Base-by-base conservation (phyloP, 805 yeast genomes). In the Saccharomyces paradoxus region DNA sequence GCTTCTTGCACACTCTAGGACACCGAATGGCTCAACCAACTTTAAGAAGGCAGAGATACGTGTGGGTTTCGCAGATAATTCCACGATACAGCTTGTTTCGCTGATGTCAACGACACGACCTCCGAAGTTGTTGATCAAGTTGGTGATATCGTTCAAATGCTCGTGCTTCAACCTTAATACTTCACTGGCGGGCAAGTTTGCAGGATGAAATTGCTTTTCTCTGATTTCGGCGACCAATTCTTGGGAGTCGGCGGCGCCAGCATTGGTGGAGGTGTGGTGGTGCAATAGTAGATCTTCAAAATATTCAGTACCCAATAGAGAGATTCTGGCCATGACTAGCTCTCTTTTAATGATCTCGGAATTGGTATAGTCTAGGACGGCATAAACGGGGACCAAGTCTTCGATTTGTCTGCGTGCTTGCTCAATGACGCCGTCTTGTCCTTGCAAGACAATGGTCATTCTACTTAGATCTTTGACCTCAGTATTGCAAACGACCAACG, bases 381-480 rank as follows among this genome's bases (percentile, higher is more conserved):
- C 99, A 75, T 95, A 94, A 30, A 94, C 98, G 5, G 99, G 98
- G 37, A 94, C 99, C 69, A 94, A 81, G 67, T 94, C 97, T 75
- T 94, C 99, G 58, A 94, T 87, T 73, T 94, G 99, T 73, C 97
- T 86, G 73, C 99, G 83, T 1, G 97, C 98, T 77, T 94, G 99
- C 72, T 94, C 99, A 61, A 94, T 86, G 52, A 94, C 90, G 27
- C 94, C 97, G 66, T 92, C 96, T 71, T 89, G 96, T 58, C 98
- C 99, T 55, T 84, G 85, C 64, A 94, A 77, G 10, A 89, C 96
- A 63, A 94, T 89, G 7, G 99, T 94, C 99, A 94, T 94, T 71
- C 99, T 81, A 30, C 96, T 88, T 62, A 94, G 79, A 69, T 94
- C 97, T 72, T 86, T 83, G 56, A 94, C 97, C 71, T 92, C 98